A percentile compares a stretch with the other conserved stretches of the same genome.
These are phyloP conservation scores for Phlebopus sp. DNA, from an alignment of 1,284 basidiomycete genomes.

Conservation along the genomic window DNA sequence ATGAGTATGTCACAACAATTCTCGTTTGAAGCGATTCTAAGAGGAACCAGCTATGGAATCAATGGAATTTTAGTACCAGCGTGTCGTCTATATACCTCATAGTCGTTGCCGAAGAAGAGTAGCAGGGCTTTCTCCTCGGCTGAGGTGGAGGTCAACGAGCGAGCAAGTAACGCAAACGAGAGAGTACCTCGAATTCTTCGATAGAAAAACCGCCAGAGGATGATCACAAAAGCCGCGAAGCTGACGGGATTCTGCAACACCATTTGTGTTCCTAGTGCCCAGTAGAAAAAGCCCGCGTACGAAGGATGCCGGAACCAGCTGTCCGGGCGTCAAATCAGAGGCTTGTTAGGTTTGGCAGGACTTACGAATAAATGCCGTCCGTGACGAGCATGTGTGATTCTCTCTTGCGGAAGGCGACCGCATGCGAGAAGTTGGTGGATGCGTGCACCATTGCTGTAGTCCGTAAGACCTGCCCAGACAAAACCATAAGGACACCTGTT, in stretches of 20 bases:
- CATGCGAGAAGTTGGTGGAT: constrained; percentile 89
- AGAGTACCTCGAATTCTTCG: constrained; percentile 73
- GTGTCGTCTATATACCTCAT: constrained; percentile 62
- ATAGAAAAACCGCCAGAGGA: constrained; percentile 88
- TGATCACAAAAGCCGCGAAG: constrained; percentile 57
- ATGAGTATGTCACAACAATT: too few relatives aligned
- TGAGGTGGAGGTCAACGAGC: constrained; percentile 29
- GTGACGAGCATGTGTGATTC: constrained; percentile 80
- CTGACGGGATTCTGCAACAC: constrained; percentile 85
- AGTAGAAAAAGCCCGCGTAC: constrained; percentile 97
- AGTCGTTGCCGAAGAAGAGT: constrained; percentile 81
- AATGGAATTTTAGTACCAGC: constrained; percentile 78
- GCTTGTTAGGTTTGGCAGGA: constrained; percentile 10
- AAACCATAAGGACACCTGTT: constrained; percentile 61
- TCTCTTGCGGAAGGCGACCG: constrained; percentile 73
- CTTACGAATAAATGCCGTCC: constrained; percentile 81
- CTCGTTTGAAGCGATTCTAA: too few relatives aligned
- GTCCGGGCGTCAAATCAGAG: constrained; percentile 4
- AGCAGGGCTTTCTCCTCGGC: constrained; percentile 75
- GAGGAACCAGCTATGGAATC: constrained; percentile 45
- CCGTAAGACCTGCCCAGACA: constrained; percentile 76
- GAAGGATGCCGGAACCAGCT: constrained; percentile 94
- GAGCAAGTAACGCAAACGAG: constrained; percentile 2
- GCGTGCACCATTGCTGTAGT: constrained; percentile 96
- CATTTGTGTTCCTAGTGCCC: constrained; percentile 95